Base-by-base conservation (phyloP, 192 early-diverging fungal species). In the Geranomyces michiganensis region DNA sequence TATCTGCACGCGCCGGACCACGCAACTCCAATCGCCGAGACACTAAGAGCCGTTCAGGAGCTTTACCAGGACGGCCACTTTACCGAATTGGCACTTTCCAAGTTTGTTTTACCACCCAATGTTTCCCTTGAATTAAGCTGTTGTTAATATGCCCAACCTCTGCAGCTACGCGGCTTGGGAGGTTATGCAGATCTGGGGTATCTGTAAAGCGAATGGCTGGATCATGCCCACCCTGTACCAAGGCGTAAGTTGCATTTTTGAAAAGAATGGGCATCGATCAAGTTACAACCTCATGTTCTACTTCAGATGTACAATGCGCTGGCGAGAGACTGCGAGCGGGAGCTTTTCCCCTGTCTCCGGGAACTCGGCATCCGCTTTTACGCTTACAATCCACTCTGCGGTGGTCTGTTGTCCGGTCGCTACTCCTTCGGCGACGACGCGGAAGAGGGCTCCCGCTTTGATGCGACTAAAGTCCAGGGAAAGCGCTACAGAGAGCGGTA, bases 1-100 rank as follows among this genome's bases (percentile, higher is more conserved):
- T 90, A 90, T 62, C 71, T 90, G 15, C 88, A 90, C 68, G 82
- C 83, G 0, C 87, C 87, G 4, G 88, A 89, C 51, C 74, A 82
- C 66, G 56, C 78, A 0, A 84, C 79, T 19, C 81, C 86, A 6
- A 81, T 85, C 56, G 86, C 80, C 65, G 65, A 73, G 1, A 89
- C 85, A 1, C 62, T 85, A 14, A 62, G 66, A 32, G 84, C 86
- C 41, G 84, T 89, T 13, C 70, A 89, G 51, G 84, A 87, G 21
- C 67, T 89, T 8, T 85, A 89, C 66, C 14, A 76, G 27, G 78
- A 78, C 45, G 85, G 85, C 6, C 61, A 68, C 3, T 89, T 89
- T 48, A 76, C 58, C 15, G 68, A 75, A 51, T 32, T 80, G 6
- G 78, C 61, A 2, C 60, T 41, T 41, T 41, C 36, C 36, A 41